Evolutionary conservation across 2,329 filamentous ascomycete species (phyloP), one percentile per base, ranked within the genome.

Genomic region (Colletotrichum somersetense): DNA sequence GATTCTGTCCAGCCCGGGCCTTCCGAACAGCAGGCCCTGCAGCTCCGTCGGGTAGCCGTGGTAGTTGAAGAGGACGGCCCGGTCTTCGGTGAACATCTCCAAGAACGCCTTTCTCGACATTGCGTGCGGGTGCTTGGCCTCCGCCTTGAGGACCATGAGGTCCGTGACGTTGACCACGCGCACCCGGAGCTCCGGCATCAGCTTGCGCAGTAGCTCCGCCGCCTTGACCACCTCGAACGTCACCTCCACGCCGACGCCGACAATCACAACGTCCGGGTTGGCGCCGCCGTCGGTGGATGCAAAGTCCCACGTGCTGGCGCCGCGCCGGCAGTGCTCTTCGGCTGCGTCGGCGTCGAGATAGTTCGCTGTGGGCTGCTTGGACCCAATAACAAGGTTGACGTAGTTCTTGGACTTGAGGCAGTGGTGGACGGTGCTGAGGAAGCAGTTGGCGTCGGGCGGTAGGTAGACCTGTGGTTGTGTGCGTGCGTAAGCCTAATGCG

Each of bases 141-240:
- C 85, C 0, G 85, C 82, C 6, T 85, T 84, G 0, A 92, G 81
- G 18, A 92, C 88, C 87, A 92, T 89, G 35, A 92, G 80, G 71
- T 92, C 91, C 0, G 89, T 91, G 1, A 92, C 89, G 73, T 92
- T 92, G 72, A 92, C 80, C 5, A 92, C 87, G 1, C 91, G 86
- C 0, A 92, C 84, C 14, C 86, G 82, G 0, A 92, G 81, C 2
- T 84, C 79, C 0, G 90, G 89, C 1, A 82, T 81, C 3, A 85
- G 78, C 5, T 82, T 77, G 3, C 82, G 81, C 3, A 92, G 81
- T 2, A 92, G 80, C 6, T 87, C 85, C 0, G 89, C 89, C 0
- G 89, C 90, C 42, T 87, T 85, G 73, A 92, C 84, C 12, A 91
- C 88, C 78, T 92, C 90, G 73, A 91, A 91, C 10, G 87, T 92